Base-by-base conservation (phyloP, 2,329 filamentous ascomycete species). In the Metarhizium brunneum region DNA sequence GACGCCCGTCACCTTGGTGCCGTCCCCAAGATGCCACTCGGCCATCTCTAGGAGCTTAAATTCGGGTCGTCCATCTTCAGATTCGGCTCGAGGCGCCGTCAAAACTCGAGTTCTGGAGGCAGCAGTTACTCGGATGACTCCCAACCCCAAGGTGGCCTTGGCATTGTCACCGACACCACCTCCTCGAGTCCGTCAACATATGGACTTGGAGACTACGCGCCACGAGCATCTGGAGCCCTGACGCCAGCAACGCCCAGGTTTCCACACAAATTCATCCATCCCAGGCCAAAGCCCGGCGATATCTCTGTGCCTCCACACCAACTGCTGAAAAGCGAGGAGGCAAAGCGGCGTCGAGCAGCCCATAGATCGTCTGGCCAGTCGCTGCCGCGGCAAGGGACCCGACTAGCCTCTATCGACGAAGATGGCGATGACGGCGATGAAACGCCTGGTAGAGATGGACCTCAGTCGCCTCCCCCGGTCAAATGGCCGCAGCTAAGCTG, bases 381-480 rank as follows among this genome's bases (percentile, higher is more conserved):
- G 11, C 14, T 13, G 43, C 40, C 43, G 14, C 52, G 36, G 7
- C 42, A n/a, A 18, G 47, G 25, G 8, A 25, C 47, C n/a, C 40
- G 14, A 14, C 25, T 56, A n/a, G 52, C 50, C n/a, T 56, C 52
- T 4, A 56, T 56, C 53, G 52, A 56, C 25, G 55, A 56, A 32
- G 45, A 48, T 48, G 25, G 10, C 20, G 45, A 48, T 30, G 45
- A 18, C 10, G 25, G 13, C 4, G 10, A 48, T 5, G 25, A 48
- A 18, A 48, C 14, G 10, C 11, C 13, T 3, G 3, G 6, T 16
- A 3, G 3, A 30, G 25, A 29, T 7, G 25, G 3, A 30, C 6
- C 14, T 48, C 45, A 29, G 25, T 8, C 42, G 11, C 11, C 42
- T 20, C n/a, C 42, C 45, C 20, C 6, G 20, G 20, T 10, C 7